Percentiles rank a stretch among this genome's conserved stretches.
These are phyloP conservation scores for Daedaleopsis nitida DNA, from an alignment of 768 basidiomycete genomes.

Conservation along the genomic window DNA sequence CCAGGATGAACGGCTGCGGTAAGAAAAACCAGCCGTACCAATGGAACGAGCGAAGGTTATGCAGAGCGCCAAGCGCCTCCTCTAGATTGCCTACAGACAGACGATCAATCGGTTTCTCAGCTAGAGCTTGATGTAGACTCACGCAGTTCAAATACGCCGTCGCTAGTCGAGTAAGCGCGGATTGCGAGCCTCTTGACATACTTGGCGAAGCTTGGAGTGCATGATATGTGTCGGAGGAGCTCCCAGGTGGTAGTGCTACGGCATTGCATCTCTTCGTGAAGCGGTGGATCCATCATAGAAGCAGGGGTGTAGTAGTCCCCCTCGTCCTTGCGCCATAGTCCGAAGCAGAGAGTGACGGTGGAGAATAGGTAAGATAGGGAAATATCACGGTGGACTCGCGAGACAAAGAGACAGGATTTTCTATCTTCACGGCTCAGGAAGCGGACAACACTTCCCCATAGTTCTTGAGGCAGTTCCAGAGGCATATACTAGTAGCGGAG, in stretches of 20 bases:
- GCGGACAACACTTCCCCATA: background rate
- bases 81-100: background rate
- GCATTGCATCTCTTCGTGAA: background rate
- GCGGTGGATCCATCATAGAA: background rate
- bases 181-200: background rate
- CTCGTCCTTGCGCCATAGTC: background rate
- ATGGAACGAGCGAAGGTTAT: constrained; percentile 1
- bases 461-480: background rate
- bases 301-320: background rate
- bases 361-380: background rate
- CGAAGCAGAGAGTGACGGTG: background rate
- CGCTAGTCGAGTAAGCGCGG: background rate
- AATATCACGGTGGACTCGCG: background rate
- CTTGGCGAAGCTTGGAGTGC: background rate
- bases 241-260: background rate
- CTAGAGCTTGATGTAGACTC: background rate
- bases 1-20: background rate
- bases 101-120: background rate
- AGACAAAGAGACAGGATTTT: background rate
- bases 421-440: background rate
- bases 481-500: too few relatives aligned
- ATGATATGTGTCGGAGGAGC: background rate
- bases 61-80: background rate
- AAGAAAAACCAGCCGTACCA: background rate
- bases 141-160: background rate